Conservation (phyloP, 441 rosid genomes). For the Aleurites moluccanus region DNA sequence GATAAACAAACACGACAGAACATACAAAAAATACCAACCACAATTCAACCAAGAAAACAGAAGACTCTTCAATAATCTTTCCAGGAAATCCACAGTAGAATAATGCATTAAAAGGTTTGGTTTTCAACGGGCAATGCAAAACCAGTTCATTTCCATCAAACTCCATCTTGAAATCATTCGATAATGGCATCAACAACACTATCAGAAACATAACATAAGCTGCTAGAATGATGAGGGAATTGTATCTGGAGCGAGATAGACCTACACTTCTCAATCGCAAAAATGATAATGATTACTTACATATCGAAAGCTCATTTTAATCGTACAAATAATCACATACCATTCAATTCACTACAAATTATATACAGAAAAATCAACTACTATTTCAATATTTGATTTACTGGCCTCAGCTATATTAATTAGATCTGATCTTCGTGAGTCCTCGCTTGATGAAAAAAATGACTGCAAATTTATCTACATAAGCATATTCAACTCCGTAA, state of each 20-base stretch:
- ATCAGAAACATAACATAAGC: background rate
- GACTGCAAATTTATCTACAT: slow-evolving; percentile 11
- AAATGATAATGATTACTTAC: background rate
- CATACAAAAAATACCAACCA: no score
- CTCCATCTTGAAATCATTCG: background rate
- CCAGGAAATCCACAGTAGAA: no score
- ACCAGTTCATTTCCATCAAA: background rate
- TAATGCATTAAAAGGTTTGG: no score
- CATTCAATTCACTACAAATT: background rate
- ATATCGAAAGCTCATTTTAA: background rate
- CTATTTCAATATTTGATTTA: slow-evolving; percentile 2
- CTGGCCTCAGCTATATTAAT: slow-evolving; percentile 1
- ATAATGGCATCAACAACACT: background rate
- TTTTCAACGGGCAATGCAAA: background rate
- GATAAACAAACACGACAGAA: no score
- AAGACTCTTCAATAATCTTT: no score
- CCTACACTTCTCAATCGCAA: background rate
- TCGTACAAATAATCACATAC: background rate
- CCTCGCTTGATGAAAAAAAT: background rate
- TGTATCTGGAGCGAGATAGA: background rate
- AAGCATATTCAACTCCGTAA: slow-evolving; percentile 47
- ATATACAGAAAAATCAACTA: slow-evolving; percentile 16
- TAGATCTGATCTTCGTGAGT: background rate
- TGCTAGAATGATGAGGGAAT: background rate
- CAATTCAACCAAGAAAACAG: no score